phyloP scores from a whole-genome alignment of 768 basidiomycete genomes.

The Suillus cothurnatus region DNA sequence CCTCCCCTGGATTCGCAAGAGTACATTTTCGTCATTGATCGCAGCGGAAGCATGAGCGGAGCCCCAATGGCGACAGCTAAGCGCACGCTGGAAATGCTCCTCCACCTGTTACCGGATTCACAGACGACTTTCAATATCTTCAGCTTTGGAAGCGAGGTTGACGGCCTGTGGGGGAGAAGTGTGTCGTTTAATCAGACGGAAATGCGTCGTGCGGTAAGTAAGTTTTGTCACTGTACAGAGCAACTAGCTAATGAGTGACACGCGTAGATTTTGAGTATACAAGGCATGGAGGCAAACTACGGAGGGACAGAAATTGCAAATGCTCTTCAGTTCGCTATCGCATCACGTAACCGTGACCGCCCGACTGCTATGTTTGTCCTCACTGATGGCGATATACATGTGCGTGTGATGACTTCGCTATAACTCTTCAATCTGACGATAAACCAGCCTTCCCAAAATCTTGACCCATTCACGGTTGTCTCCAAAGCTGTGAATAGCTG shows the following conservation, averaged over 20 bases:
- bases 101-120: conserved; percentile 47
- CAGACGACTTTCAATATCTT: conserved; percentile 58
- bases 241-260: conserved; percentile 14
- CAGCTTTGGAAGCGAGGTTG: conserved; percentile 44
- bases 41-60: conserved; percentile 55
- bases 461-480: conserved; percentile 23
- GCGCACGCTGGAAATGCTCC: conserved; percentile 45
- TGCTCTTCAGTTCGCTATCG: conserved; percentile 45
- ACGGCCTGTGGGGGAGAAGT: conserved; percentile 40
- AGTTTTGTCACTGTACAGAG: background rate
- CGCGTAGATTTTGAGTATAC: conserved; percentile 43
- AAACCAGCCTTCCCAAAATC: conserved; percentile 16
- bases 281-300: conserved; percentile 41
- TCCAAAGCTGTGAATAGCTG: conserved; percentile 36
- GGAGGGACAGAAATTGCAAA: conserved; percentile 54
- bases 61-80: conserved; percentile 49
- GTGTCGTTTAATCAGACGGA: conserved; percentile 30
- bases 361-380: conserved; percentile 57
- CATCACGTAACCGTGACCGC: conserved; percentile 31
- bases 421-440: background rate
- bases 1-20: conserved; percentile 49
- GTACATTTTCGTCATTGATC: conserved; percentile 62
- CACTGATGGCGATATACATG: conserved; percentile 55
- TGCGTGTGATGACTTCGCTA: conserved; percentile 9
- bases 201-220: conserved; percentile 40